Percentiles rank a stretch among this genome's conserved stretches.
Evolutionary conservation across 306 rosid genomes (phyloP).

Genomic region (Spatholobus suberectus): DNA sequence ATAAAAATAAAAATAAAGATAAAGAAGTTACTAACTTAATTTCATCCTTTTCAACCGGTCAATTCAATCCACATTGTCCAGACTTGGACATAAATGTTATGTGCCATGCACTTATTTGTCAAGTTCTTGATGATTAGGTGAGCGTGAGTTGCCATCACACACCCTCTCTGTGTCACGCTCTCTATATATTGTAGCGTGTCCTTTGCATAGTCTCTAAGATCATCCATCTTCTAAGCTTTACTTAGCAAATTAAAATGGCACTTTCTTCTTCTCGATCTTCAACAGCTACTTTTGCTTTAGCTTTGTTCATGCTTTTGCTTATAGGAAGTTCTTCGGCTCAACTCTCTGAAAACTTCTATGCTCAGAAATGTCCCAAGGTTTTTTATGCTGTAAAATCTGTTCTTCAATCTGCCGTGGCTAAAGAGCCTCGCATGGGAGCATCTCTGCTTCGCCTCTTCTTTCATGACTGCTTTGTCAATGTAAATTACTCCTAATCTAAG

Average conservation of each 20-base stretch:
- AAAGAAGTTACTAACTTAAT: not conserved
- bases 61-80: constrained; percentile 29
- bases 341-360: constrained; percentile 63
- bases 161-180: not conserved
- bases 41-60: constrained; percentile 14
- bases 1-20: not conserved
- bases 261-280: constrained; percentile 35
- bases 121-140: constrained; percentile 37
- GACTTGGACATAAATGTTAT: not conserved
- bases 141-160: constrained; percentile 36
- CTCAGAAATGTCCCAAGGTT: constrained; percentile 62
- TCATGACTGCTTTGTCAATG: constrained; percentile 91
- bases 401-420: constrained; percentile 60
- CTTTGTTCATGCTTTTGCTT: constrained; percentile 46
- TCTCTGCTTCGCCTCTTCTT: constrained; percentile 82
- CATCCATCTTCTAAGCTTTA: constrained; percentile 9
- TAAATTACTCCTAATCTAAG: constrained; percentile 33
- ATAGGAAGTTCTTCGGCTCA: constrained; percentile 51
- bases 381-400: constrained; percentile 43
- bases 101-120: constrained; percentile 31
- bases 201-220: not conserved
- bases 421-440: constrained; percentile 72
- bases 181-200: not conserved
- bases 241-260: constrained; percentile 41
- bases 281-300: not conserved